Evolutionary conservation across 352 stramenopile species (phyloP).

Genomic region (Phytophthora pseudosyringae): DNA sequence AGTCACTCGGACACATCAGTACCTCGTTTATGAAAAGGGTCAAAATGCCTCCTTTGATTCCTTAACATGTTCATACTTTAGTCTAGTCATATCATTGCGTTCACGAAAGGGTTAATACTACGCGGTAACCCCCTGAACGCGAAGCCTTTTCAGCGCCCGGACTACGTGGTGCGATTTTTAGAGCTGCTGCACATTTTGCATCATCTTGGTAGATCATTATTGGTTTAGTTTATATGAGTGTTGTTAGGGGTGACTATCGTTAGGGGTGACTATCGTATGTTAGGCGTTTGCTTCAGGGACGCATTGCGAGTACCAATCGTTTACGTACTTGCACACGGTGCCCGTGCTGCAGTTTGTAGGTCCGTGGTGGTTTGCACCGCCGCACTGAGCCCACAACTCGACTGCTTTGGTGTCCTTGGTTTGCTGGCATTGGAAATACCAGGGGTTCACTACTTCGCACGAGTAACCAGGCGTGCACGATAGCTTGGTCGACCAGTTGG

Average conservation of each 20-base stretch:
- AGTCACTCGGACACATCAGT: too few relatives aligned
- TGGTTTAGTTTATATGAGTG: background rate
- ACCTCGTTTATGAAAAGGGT: too few relatives aligned
- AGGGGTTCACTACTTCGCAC: constrained; percentile 43
- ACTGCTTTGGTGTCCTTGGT: constrained; percentile 14
- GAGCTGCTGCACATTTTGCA: too few relatives aligned
- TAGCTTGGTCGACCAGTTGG: constrained; percentile 27
- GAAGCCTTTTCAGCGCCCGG: too few relatives aligned
- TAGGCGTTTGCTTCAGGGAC: constrained; percentile 27
- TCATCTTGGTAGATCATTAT: too few relatives aligned
- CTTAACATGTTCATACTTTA: too few relatives aligned
- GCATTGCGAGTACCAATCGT: constrained; percentile 61
- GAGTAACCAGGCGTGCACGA: constrained; percentile 32
- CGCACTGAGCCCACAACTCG: constrained; percentile 39
- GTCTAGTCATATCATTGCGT: too few relatives aligned
- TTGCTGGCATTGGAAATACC: constrained; percentile 45
- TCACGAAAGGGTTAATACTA: too few relatives aligned
- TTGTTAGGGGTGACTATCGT: too few relatives aligned
- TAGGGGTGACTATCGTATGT: background rate
- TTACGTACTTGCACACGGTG: constrained; percentile 35
- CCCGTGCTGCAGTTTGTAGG: constrained; percentile 25
- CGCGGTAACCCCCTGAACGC: too few relatives aligned
- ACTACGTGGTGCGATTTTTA: too few relatives aligned
- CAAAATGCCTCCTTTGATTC: too few relatives aligned
- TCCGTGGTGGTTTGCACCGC: constrained; percentile 22